Base-by-base conservation (phyloP, 2,329 filamentous ascomycete genomes). In the Cyanodermella asteris region DNA sequence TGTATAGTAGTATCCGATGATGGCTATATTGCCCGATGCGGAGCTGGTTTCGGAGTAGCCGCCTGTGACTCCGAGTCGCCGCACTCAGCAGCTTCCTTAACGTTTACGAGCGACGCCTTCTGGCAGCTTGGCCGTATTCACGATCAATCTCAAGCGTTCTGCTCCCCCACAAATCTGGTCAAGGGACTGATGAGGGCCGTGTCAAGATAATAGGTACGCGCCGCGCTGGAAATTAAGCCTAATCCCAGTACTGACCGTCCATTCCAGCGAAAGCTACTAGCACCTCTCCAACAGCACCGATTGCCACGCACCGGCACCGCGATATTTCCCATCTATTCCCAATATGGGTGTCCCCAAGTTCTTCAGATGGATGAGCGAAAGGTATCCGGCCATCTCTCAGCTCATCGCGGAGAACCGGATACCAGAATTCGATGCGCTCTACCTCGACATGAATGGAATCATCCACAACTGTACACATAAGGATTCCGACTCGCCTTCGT, bases 381-480 rank as follows among this genome's bases (percentile, higher is more conserved):
- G 90, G 40, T 97, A 97, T 65, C 87, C 87, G 28, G 72, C 87
- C 33, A 97, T 97, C 49, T 97, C 87, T 26, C 84, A 94, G 60
- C 62, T 97, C 41, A 97, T 97, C 45, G 81, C 84, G 27, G 87
- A 97, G 58, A 97, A 93, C 51, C 75, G 87, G 41, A 97, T 97
- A 50, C 87, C 87, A 35, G 90, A 97, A 52, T 97, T 97, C 53
- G 87, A 97, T 52, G 87, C 78, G 51, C 69, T 97, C 33, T 97
- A 97, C 53, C 69, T 74, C 46, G 53, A 56, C 44, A 97, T 97
- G 87, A 97, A 97, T 52, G 87, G 87, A 37, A 97, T 97, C 48
- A 97, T 97, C 42, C 84, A 97, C 53, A 97, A 97, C 50, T 97
- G 87, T 50, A 97, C 87, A 28, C 87, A 97, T 55, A 91, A 87